phyloP scores from a whole-genome alignment of 2,329 filamentous ascomycete genomes.

The Lachnellula subtilissima region DNA sequence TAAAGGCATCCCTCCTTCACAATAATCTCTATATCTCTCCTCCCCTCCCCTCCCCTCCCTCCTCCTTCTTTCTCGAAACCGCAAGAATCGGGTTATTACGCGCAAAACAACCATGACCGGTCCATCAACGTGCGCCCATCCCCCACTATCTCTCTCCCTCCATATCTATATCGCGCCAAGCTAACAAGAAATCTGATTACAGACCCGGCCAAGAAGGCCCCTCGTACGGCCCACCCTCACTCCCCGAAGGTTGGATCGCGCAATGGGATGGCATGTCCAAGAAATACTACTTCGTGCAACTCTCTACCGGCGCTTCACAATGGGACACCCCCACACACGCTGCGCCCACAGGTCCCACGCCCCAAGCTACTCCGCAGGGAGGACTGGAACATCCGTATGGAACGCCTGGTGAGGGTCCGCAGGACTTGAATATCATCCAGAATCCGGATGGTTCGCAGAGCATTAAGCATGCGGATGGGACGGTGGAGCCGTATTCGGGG shows the following conservation, averaged over 20 bases:
- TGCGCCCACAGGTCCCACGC: conserved; percentile 57
- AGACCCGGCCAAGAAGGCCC: conserved; percentile 34
- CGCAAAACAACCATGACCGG: conserved; percentile 23
- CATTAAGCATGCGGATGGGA: conserved; percentile 55
- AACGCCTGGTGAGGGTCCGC: conserved; percentile 35
- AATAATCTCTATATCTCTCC: not conserved
- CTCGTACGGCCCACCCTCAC: conserved; percentile 45
- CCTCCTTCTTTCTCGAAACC: conserved; percentile 1
- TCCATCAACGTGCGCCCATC: conserved; percentile 25
- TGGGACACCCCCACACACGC: conserved; percentile 68
- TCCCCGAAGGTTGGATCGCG: conserved; percentile 64
- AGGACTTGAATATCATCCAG: conserved; percentile 45
- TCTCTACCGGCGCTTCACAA: conserved; percentile 66
- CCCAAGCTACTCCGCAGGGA: conserved; percentile 42
- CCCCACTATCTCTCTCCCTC: not conserved
- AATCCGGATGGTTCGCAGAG: conserved; percentile 60
- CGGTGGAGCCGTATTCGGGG: conserved; percentile 49
- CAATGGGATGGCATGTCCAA: conserved; percentile 62
- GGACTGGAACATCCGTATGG: conserved; percentile 58
- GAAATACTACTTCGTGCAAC: conserved; percentile 69
- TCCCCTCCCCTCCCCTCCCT: not conserved
- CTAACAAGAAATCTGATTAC: conserved; percentile 6
- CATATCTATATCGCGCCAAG: not conserved
- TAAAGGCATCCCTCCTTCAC: not conserved
- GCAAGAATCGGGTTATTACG: not conserved